Base-by-base conservation (phyloP, 1,284 basidiomycete genomes). In the Pholiota adiposa region DNA sequence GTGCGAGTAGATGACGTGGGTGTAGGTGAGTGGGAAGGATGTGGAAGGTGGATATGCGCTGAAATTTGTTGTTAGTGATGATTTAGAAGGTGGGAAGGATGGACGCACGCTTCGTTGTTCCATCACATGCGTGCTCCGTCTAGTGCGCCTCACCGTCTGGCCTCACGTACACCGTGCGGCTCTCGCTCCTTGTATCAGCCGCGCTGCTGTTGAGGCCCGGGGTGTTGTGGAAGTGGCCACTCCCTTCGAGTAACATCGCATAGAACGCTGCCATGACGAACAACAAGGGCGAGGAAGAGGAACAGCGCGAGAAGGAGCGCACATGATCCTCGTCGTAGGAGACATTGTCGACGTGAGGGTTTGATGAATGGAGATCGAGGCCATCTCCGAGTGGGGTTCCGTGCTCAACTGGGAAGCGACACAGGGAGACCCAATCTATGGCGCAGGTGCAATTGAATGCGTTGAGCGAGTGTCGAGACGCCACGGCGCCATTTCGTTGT, bases 81-180 rank as follows among this genome's bases (percentile, higher is more conserved):
- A 19, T 29, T 31, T 18, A 34, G 58, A 29, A 49, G 43, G 50
- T 29, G 36, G 58, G 25, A 49, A 19, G 51, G 2, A 11, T 53
- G 7, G 8, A 79, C 82, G 62, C 64, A 84, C 84, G 75, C 73
- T 76, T 85, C 70, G 53, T 86, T 86, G 65, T 85, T 86, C 48
- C 84, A 71, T 0, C 84, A 81, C 81, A 83, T 4, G 84, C 53
- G 60, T 83, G 81, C 8, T 77, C 77, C 2, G 82, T 48, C 18
- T 40, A 29, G 2, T 29, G n/a, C 4, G 48, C 31, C 25, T 60
- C 52, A 8, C 36, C 12, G 3, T 12, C 2, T 31, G 54, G 9
- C 29, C 48, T 18, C 50, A 14, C 44, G 8, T 46, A n/a, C 44
- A 25, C 25, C 44, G 44, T 7, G 12, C 14, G 8, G 11, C 44